These are phyloP conservation scores for Panus rudis DNA, from an alignment of 768 basidiomycete genomes.

Conservation along the genomic window DNA sequence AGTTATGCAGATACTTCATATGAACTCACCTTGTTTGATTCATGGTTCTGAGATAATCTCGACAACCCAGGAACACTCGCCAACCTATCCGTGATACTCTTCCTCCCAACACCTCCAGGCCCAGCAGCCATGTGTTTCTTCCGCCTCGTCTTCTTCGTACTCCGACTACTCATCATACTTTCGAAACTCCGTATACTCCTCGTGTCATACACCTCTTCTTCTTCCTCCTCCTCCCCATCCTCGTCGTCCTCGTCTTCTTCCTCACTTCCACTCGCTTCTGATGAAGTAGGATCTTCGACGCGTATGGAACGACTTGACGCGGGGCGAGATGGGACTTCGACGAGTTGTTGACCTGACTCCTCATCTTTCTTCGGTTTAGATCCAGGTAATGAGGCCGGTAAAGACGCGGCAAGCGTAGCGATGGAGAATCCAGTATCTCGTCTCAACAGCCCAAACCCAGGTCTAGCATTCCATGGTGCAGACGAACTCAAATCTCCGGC, in stretches of 20 bases:
- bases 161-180: conserved; percentile 66
- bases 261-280: conserved; percentile 27
- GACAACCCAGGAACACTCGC: conserved; percentile 63
- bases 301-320: conserved; percentile 36
- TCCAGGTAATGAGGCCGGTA: conserved; percentile 44
- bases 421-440: conserved; percentile 81
- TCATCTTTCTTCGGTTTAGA: conserved; percentile 23
- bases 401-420: conserved; percentile 61
- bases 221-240: conserved; percentile 33
- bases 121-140: conserved; percentile 22
- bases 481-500: conserved; percentile 21
- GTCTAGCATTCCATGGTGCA: conserved; percentile 35
- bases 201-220: conserved; percentile 41
- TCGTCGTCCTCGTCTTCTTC: conserved; percentile 30
- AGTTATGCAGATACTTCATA: conserved; percentile 10
- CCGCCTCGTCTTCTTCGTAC: conserved; percentile 20
- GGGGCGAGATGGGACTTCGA: conserved; percentile 49
- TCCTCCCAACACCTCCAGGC: no score
- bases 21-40: conserved; percentile 15
- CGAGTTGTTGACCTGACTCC: conserved; percentile 45
- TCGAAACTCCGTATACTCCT: conserved; percentile 83
- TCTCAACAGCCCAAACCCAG: conserved; percentile 62
- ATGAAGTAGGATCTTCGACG: conserved; percentile 22
- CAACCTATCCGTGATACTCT: conserved; percentile 76
- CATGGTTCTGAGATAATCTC: conserved; percentile 32